Evolutionary conservation across 768 basidiomycete species (phyloP), one percentile per base, ranked within the genome.

Genomic region (Antrodiella citrinella): DNA sequence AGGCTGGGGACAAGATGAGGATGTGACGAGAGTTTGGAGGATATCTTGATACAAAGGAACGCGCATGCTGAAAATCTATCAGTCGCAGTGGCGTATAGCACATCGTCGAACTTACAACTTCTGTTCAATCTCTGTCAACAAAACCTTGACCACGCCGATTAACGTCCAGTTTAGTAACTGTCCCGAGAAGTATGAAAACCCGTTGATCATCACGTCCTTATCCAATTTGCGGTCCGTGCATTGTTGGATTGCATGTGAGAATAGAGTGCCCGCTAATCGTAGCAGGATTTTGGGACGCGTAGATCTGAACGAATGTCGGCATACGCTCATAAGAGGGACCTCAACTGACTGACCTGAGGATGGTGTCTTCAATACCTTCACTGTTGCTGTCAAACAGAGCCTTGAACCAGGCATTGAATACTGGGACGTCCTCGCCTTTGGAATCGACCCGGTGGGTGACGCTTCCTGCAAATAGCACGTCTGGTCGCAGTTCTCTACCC

Each of bases 311-410:
- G 25, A 2, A 30, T 15, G 22, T 49, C 11, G 35, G 49, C 19
- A 26, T 35, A 35, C 7, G 30, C 30, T 35, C 30, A 35, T 35
- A 15, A 35, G 30, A 35, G 23, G 11, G 30, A 5, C 42, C 51
- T 13, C 45, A 69, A 64, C 69, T 57, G n/a, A 71, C 51, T 13
- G 45, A 69, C 65, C 69, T 57, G n/a, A 71, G 56, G 18, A 88
- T 85, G 12, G 76, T 81, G 57, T 91, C 89, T 56, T 91, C 89
- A 22, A 91, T 90, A 1, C 89, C 89, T 62, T 91, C 89, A 54
- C 79, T 88, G 52, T 69, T 68, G 45, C 70, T 80, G 60, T 89
- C 86, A 62, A 91, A 91, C 22, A 91, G 69, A 0, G 85, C 83
- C 59, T 87, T 89, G 56, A 74, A 80, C 89, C 89, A 91, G 7